Base-by-base conservation (phyloP, 179 eudicot species). In the Actinidia arguta region DNA sequence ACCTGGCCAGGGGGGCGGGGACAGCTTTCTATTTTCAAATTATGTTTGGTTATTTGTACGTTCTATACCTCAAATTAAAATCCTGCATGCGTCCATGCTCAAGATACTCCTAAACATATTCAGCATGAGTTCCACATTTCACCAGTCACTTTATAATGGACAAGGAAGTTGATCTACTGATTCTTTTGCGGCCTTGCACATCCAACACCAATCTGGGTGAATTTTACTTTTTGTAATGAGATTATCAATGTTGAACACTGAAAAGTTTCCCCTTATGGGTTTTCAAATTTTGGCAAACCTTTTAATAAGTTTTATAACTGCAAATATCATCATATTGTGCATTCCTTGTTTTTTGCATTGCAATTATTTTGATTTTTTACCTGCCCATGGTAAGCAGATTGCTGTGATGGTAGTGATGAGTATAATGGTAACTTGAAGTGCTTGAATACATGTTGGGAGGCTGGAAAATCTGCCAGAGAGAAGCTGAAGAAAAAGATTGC, bases 321-420 rank as follows among this genome's bases (percentile, higher is more conserved):
- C 68, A 61, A 62, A 10, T 77, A 27, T 77, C 20, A 39, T 55
- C 47, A 61, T 76, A 42, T 12, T 59, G 36, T 44, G 44, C 18
- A 20, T 20, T 59, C 8, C 42, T 39, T 39, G 42, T 39, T 39
- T 39, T 24, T 12, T 18, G 4, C 24, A 12, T 25, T 12, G 42
- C 13, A 39, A 62, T 12, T 66, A 24, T 42, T 72, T 76, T 81
- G 78, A 51, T 73, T 58, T 83, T 90, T 75, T 48, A 68, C 52
- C 78, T 83, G 81, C 61, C 63, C 76, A 10, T 54, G 58, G 58
- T 73, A 68, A 79, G 80, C 90, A 94, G 97, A 94, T 89, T 96
- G 97, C 72, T 94, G 98, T 86, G 99, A 94, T 84, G 98, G 98
- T 69, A 94, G 96, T 87, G 98, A 96, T 84, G 98, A 94, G 89